Base-by-base conservation (phyloP, 768 basidiomycete genomes). In the Trametes cubensis region DNA sequence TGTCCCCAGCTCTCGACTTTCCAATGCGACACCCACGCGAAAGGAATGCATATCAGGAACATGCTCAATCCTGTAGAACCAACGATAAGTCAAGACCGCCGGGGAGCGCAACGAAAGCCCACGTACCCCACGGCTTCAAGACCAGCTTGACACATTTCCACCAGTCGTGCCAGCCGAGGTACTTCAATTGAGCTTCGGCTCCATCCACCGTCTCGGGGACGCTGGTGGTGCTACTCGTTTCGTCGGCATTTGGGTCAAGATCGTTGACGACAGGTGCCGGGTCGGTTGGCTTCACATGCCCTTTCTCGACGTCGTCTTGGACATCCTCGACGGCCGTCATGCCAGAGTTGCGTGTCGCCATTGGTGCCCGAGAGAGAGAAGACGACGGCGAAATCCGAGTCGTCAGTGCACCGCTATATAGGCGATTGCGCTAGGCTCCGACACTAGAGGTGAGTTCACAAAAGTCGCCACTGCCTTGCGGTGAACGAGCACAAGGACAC, bases 1-100 rank as follows among this genome's bases (percentile, higher is more conserved):
- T 72, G 66, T 21, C 68, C 62, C 80, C 79, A 82, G 56, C 21
- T 38, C 57, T 57, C 49, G 53, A 50, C 42, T 17, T 46, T n/a
- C 51, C 84, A 88, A 68, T 87, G 83, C 0, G 81, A 78, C 11
- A 76, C 78, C 86, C 86, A 89, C 20, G 86, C 81, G 28, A 87
- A 60, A 0, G 87, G 87, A 6, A 87, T 78, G 63, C 85, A 77
- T 0, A 86, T 23, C 21, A 88, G 66, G 25, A 89, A 78, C 5
- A 82, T 14, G 67, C 87, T 88, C 18, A 88, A 15, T 25, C 46
- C 56, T 58, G 18, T 0, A 13, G 17, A 4, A 13, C 4, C 28
- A 6, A 17, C 6, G 21, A 23, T n/a, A 25, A 25, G n/a, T 13
- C 34, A 11, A 47, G n/a, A n/a, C 14, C 6, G 7, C 2, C 11